Evolutionary conservation across 164 flowering plant species (phyloP), one percentile per base, ranked within the genome.

Genomic region (Houttuynia cordata): DNA sequence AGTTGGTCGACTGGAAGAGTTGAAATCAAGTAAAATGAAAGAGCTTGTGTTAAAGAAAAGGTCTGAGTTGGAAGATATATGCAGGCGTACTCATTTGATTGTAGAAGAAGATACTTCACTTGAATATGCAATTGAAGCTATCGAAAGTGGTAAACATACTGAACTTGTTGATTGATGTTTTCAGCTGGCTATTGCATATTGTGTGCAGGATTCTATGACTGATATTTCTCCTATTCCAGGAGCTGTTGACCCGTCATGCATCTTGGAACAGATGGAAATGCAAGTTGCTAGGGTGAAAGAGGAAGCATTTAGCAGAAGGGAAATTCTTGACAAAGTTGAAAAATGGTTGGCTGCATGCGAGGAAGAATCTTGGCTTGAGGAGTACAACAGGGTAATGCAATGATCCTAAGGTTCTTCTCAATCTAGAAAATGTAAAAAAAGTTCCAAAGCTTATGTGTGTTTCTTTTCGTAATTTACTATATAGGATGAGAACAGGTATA

Each of bases 11-110:
- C 73, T 93, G 73, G 96, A 93, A 69, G 84, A 80, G 61, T 60
- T 88, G 70, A 90, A 93, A 74, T 64, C 88, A 57, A 90, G 93
- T 78, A 93, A 86, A 72, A 83, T 93, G 93, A 93, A 93, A 76
- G 99, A 93, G 63, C 88, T 93, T 70, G 86, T 90, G 19, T 59
- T 86, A 63, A 88, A 83, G 73, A 93, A 87, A 76, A 84, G 81
- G 67, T 73, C 82, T 22, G 96, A 90, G 69, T 80, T 90, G 55
- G 93, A 86, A 66, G 96, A 90, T 50, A 80, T 91, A 14, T 90
- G 91, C 67, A 72, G 85, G 63, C 78, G 73, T 58, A 74, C 87
- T 14, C 99, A 84, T 66, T 61, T 93, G 87, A 74, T 83, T 24
- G 74, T 71, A 57, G 91, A 85, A 61, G 59, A 68, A 42, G 85